These are phyloP conservation scores for Quercus agrifolia DNA, from an alignment of 306 rosid species.

Conservation along the genomic window DNA sequence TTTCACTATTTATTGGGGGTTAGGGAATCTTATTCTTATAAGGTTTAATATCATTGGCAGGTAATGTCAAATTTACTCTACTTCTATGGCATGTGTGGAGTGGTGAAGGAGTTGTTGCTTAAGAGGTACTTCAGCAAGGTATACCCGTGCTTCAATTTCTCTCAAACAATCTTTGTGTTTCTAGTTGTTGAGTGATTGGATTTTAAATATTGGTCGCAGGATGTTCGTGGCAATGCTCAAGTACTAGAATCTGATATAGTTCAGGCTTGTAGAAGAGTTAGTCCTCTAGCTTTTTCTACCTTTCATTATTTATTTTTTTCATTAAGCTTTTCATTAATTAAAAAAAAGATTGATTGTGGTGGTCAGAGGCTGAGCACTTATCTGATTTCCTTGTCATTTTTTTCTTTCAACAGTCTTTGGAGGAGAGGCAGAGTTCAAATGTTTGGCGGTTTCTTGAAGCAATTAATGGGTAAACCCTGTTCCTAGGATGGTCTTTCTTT, in stretches of 20 bases:
- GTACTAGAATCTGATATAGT: slow-evolving; percentile 73
- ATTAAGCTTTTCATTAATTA: neutral
- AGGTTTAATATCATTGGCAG: slow-evolving; percentile 39
- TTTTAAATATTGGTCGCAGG: slow-evolving; percentile 49
- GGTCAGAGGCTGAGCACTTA: slow-evolving; percentile 19
- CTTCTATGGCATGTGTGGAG: slow-evolving; percentile 91
- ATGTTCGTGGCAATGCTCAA: slow-evolving; percentile 65
- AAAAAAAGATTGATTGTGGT: slow-evolving; percentile 3
- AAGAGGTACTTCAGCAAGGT: slow-evolving; percentile 97
- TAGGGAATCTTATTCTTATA: slow-evolving; percentile 5
- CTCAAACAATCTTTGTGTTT: slow-evolving; percentile 12
- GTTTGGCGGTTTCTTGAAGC: slow-evolving; percentile 96
- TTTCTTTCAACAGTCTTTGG: slow-evolving; percentile 62
- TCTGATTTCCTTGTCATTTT: slow-evolving; percentile 18
- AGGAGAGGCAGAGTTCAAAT: slow-evolving; percentile 77
- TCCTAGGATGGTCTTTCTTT: slow-evolving; percentile 1
- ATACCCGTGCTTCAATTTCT: slow-evolving; percentile 20
- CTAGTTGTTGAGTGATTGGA: slow-evolving; percentile 10
- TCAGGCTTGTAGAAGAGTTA: slow-evolving; percentile 88
- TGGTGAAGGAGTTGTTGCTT: slow-evolving; percentile 80
- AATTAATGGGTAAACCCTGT: slow-evolving; percentile 61
- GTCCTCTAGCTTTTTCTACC: slow-evolving; percentile 23
- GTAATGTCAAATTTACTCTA: slow-evolving; percentile 79
- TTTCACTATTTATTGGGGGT: neutral
- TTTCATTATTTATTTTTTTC: neutral